A percentile compares a stretch with the other conserved stretches of the same genome.
Conservation (phyloP, 2,329 filamentous ascomycete species). For the Neobulgaria alba region DNA sequence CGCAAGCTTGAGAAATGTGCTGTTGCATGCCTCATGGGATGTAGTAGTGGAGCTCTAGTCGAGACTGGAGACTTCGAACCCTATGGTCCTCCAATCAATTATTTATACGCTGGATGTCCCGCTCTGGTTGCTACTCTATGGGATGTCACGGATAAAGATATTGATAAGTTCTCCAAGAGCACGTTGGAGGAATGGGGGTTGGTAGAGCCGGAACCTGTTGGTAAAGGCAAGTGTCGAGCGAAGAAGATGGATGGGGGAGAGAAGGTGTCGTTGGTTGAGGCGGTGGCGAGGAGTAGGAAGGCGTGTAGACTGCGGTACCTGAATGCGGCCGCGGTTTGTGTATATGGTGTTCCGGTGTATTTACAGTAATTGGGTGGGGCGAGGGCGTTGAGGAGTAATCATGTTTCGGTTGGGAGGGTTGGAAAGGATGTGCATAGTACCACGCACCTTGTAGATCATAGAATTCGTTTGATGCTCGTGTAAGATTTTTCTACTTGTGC, state of each 20-base stretch:
- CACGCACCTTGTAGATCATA: too few relatives aligned
- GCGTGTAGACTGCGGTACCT: slow-evolving; percentile 85
- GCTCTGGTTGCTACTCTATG: slow-evolving; percentile 88
- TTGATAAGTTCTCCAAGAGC: slow-evolving; percentile 79
- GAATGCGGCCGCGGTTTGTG: slow-evolving; percentile 86
- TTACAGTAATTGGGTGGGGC: slow-evolving; percentile 16
- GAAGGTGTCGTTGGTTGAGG: slow-evolving; percentile 61
- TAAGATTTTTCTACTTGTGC: too few relatives aligned
- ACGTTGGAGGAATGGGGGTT: slow-evolving; percentile 85
- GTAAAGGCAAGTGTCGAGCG: slow-evolving; percentile 26
- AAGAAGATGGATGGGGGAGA: slow-evolving; percentile 26
- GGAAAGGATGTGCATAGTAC: too few relatives aligned
- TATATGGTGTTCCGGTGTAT: slow-evolving; percentile 89
- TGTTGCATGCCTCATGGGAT: slow-evolving; percentile 86
- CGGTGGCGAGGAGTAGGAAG: slow-evolving; percentile 64
- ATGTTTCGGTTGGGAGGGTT: not conserved
- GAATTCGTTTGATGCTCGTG: too few relatives aligned
- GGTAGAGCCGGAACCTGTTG: slow-evolving; percentile 27
- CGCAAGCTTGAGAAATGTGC: slow-evolving; percentile 71
- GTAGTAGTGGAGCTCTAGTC: slow-evolving; percentile 72
- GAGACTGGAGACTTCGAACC: slow-evolving; percentile 84
- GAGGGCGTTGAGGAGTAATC: too few relatives aligned
- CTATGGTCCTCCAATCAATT: slow-evolving; percentile 84
- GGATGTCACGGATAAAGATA: slow-evolving; percentile 97
- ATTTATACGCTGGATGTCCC: slow-evolving; percentile 79